Evolutionary conservation across 352 stramenopile species (phyloP), one percentile per base, ranked within the genome.

Genomic region (Phytophthora tentaculata): DNA sequence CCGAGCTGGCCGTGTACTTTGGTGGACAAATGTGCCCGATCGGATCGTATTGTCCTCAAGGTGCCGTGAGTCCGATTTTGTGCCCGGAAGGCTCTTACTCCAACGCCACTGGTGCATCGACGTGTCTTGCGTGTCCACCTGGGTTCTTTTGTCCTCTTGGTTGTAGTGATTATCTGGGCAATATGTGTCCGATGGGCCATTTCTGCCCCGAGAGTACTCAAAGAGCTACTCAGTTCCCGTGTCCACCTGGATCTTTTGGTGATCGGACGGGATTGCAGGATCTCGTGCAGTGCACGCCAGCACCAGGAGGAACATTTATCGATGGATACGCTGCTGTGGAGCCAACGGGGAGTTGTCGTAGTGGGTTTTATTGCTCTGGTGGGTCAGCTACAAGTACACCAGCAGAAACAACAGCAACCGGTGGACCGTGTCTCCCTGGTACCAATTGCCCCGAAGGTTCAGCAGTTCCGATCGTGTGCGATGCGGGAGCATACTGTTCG

Each of bases 361-460:
- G 81, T 29, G 91, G 91, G 0, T 97, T 89, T 39, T 97, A 96
- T 56, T 97, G 88, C 53, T 84, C 76, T 0, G 79, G 84, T 29
- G 83, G 84, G 16, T 89, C 84, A 5, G n/a, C 61, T 1, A 81
- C 81, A 1, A 77, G 68, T 16, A 91, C 86, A n/a, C 86, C 86
- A 22, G 43, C 67, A 20, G 56, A 73, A 17, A 70, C 50, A 0
- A 73, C 58, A 35, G 39, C 63, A 8, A 84, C 74, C 0, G 86
- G 86, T n/a, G 86, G 86, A 0, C 84, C 86, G 2, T 98, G 92
- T 71, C 71, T 94, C 9, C 73, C 74, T 12, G 94, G 94, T 4
- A 88, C 86, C 16, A 98, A 97, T 56, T 98, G 94, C 49, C 84
- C 86, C 5, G 79, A 94, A 64, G 90, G 81, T 2, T 97, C 91